Base-by-base conservation (phyloP, 768 basidiomycete species). In the Hygrocybe punicea region DNA sequence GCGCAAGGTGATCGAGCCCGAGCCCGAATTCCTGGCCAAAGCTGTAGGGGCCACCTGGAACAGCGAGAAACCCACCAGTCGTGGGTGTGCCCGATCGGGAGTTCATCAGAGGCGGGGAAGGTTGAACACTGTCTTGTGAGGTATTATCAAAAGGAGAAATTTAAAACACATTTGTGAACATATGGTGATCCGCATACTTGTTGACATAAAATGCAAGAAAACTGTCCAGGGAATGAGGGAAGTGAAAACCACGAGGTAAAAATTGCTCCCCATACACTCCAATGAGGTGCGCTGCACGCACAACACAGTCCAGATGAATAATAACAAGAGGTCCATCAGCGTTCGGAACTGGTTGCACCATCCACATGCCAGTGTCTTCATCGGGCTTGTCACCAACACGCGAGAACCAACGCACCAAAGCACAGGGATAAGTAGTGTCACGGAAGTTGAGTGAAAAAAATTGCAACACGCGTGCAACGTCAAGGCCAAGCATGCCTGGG, bases 1-100 rank as follows among this genome's bases (percentile, higher is more conserved):
- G 5, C 90, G 81, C 25, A 91, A 57, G 0, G 90, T 89, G 42
- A 92, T 87, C 0, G 87, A 89, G 29, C 80, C 82, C n/a, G 53
- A 49, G 7, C 60, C 37, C 45, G 57, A 52, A 29, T 29, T 4
- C 57, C 62, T 8, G 64, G 60, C 2, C 65, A 58, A n/a, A 77
- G 74, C 17, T 74, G 74, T 2, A 75, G 75, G 23, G 76, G 71
- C 8, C 49, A 29, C 29, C 49, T 23, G 45, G 45, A 11, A 47
- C 45, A 23, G 45, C 17, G 45, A 51, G 25, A 25, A 29, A n/a
- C 10, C 74, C 74, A 17, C 67, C 72, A 6, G 69, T 50, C 2
- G 73, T 74, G n/a, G 70, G 69, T 6, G 77, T 73, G 11, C 67
- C 69, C 1, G 78, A 67, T 36, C 78, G 71, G 35, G 45, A 19